Conservation (phyloP, 768 basidiomycete species). For the Rhizopogon sp. region DNA sequence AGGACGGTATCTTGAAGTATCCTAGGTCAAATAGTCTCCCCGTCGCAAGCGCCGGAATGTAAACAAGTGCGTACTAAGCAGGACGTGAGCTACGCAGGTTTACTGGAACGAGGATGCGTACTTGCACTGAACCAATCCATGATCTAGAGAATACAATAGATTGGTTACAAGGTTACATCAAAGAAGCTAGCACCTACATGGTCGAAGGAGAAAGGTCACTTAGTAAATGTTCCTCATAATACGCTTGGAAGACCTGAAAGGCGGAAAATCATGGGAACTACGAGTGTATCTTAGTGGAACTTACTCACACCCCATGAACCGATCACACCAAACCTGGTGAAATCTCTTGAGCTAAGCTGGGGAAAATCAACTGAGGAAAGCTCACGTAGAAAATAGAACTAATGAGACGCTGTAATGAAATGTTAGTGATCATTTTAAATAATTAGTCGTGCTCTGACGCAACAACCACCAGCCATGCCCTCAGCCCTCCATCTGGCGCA, state of each 20-base stretch:
- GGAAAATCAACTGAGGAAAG: neutral
- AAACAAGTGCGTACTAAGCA: slow-evolving; percentile 54
- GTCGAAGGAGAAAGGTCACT: slow-evolving; percentile 46
- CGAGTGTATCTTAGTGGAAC: neutral
- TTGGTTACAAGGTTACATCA: neutral
- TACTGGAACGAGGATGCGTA: slow-evolving; percentile 14
- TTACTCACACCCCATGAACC: slow-evolving; percentile 69
- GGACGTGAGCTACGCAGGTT: neutral
- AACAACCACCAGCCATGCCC: slow-evolving; percentile 26
- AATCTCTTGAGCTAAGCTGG: neutral
- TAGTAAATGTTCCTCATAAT: slow-evolving; percentile 58
- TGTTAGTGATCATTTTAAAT: slow-evolving; percentile 14
- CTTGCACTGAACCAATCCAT: slow-evolving; percentile 80
- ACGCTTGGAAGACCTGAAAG: slow-evolving; percentile 63
- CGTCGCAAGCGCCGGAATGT: slow-evolving; percentile 55
- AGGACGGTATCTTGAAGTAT: slow-evolving; percentile 48
- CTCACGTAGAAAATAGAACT: neutral
- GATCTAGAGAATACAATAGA: slow-evolving; percentile 35
- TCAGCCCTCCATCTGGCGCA: slow-evolving; percentile 23
- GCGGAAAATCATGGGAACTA: neutral
- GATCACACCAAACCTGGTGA: slow-evolving; percentile 56
- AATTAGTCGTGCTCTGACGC: slow-evolving; percentile 14
- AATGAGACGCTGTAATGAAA: slow-evolving; percentile 34
- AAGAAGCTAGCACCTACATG: slow-evolving; percentile 39
- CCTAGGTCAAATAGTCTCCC: slow-evolving; percentile 76